Evolutionary conservation across 495 filamentous ascomycete species (phyloP).

Genomic region (Xylaria telfairii): DNA sequence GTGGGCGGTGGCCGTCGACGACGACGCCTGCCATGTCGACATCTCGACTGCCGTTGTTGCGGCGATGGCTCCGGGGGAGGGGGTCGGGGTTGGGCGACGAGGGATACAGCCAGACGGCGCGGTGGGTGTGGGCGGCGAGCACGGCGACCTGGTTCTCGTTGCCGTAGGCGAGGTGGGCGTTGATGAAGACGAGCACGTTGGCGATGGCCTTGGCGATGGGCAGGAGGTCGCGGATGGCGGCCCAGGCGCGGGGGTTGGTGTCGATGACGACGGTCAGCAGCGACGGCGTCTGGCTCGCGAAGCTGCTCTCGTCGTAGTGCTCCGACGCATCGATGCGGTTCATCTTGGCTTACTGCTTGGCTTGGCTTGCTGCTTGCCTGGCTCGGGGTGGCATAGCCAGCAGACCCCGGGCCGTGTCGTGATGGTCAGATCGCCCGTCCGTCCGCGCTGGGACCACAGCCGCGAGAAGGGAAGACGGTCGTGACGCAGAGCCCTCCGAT

Average conservation of each 20-base stretch:
- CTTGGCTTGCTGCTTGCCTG: background rate
- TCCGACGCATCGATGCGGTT: conserved; percentile 89
- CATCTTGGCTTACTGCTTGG: conserved; percentile 68
- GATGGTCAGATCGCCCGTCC: too few relatives aligned
- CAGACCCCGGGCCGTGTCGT: background rate
- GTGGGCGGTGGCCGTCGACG: conserved; percentile 18
- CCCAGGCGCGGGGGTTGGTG: conserved; percentile 96
- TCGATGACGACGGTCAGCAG: conserved; percentile 92
- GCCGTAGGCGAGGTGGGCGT: conserved; percentile 91
- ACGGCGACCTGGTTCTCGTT: conserved; percentile 91
- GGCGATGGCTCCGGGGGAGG: conserved; percentile 13
- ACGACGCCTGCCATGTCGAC: conserved; percentile 53
- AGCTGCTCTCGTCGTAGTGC: conserved; percentile 70
- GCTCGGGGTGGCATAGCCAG: background rate
- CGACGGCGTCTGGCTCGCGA: conserved; percentile 72
- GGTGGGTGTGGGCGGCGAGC: conserved; percentile 85
- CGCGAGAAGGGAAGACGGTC: background rate
- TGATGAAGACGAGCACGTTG: conserved; percentile 93
- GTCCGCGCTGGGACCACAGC: conserved; percentile 6
- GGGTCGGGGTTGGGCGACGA: conserved; percentile 38
- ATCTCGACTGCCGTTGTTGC: conserved; percentile 36
- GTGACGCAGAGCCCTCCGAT: background rate
- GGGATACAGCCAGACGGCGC: conserved; percentile 89
- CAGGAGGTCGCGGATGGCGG: conserved; percentile 74
- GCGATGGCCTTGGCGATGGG: conserved; percentile 83